Evolutionary conservation across 2,329 filamentous ascomycete species (phyloP), one percentile per base, ranked within the genome.

Genomic region (Sporothrix luriei): DNA sequence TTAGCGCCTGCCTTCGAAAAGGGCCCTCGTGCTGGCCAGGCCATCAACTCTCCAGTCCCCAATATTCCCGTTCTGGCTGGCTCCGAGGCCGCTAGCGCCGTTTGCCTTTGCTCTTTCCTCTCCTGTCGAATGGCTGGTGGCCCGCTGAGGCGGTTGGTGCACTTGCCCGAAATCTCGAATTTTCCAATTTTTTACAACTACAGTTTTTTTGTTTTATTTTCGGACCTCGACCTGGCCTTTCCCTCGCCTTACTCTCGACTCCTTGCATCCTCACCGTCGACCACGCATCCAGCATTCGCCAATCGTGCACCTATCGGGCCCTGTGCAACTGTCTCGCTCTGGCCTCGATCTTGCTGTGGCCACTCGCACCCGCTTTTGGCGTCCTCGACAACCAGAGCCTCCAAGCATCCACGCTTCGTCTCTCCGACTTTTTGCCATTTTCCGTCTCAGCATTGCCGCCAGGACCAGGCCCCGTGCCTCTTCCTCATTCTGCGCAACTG

Each of bases 81-180:
- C 59, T 48, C 21, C 24, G 24, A 33, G 43, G 5, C 61, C 61
- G 43, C 43, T 65, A 65, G 61, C 52, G 46, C 62, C 62, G 26
- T 65, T 65, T 65, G 14, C 24, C 19, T 52, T 51, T 38, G 24
- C 57, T 61, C 57, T 43, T 61, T 61, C 57, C 62, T 21, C 10
- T 19, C 46, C 26, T 62, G 54, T 59, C 54, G 33, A 59, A 61
- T 64, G 59, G 61, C 61, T 65, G 46, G 46, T 65, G 40, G 43
- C 33, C 49, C 43, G 57, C 57, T 13, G 64, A 7, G 48, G 48
- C 40, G 4, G 40, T 43, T 33, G 33, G 48, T 64, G 55, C 55
- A 59, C 57, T 43, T 46, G 38, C 65, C 65, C 65, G 46, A 67
- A 67, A 67, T 67, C 65, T 67, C 65, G 65, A 52, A 67, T 67